Conservation (phyloP, 2,329 filamentous ascomycete species). For the Fusarium chuoi region DNA sequence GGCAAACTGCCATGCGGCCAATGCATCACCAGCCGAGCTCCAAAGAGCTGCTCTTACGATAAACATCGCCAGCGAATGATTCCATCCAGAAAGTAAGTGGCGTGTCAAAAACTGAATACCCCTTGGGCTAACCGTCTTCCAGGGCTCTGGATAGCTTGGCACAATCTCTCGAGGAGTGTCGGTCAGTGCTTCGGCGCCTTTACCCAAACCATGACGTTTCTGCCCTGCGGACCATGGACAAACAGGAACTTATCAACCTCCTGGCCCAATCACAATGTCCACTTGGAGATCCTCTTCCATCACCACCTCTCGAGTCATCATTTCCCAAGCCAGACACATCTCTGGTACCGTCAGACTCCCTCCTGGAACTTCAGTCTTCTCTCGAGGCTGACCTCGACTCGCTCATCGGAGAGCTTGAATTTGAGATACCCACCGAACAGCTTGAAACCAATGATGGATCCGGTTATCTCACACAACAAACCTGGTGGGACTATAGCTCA, state of each 20-base stretch:
- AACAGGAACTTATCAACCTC: conserved; percentile 68
- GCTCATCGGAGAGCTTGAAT: conserved; percentile 35
- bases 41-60: conserved; percentile 82
- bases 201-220: conserved; percentile 68
- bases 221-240: conserved; percentile 63
- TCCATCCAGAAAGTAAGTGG: conserved; percentile 77
- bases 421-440: conserved; percentile 31
- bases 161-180: conserved; percentile 73
- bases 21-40: conserved; percentile 83
- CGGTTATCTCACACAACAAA: conserved; percentile 23
- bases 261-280: conserved; percentile 60
- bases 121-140: conserved; percentile 15
- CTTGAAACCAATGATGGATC: conserved; percentile 17
- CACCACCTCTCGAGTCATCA: conserved; percentile 63
- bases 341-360: conserved; percentile 41
- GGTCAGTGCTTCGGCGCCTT: conserved; percentile 53
- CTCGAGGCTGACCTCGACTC: conserved; percentile 37
- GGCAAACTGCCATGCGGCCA: conserved; percentile 84
- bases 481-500: conserved; percentile 30
- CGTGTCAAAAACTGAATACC: conserved; percentile 20
- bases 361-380: conserved; percentile 33
- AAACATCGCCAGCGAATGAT: conserved; percentile 82
- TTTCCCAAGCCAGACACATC: conserved; percentile 60
- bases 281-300: conserved; percentile 58
- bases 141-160: conserved; percentile 71